Evolutionary conservation across 306 rosid species (phyloP).

Genomic region (Dryas alaskensis): DNA sequence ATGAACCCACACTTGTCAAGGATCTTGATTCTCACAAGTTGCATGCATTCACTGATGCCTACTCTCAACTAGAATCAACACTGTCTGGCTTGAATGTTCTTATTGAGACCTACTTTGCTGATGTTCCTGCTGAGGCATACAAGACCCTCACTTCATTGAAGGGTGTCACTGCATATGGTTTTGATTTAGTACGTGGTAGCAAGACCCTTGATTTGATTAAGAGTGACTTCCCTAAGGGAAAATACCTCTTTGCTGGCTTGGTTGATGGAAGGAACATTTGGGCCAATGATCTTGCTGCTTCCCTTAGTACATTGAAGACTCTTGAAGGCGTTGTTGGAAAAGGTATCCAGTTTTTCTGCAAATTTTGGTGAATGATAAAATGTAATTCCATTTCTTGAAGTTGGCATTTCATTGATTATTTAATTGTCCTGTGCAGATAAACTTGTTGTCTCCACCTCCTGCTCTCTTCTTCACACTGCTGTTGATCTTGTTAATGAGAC

Average conservation of each 20-base stretch:
- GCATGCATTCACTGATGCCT: slow-evolving; percentile 73
- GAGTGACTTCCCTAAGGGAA: slow-evolving; percentile 67
- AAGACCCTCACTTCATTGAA: slow-evolving; percentile 69
- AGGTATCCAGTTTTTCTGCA: slow-evolving; percentile 39
- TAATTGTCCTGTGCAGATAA: slow-evolving; percentile 42
- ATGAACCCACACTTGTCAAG: slow-evolving; percentile 81
- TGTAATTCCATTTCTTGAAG: slow-evolving; percentile 2
- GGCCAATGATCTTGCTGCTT: slow-evolving; percentile 81
- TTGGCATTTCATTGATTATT: neutral
- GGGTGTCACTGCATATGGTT: slow-evolving; percentile 73
- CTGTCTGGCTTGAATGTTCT: slow-evolving; percentile 72
- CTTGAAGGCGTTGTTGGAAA: slow-evolving; percentile 79
- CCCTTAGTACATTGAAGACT: slow-evolving; percentile 48
- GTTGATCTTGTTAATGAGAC: slow-evolving; percentile 88
- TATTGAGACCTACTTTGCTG: slow-evolving; percentile 86
- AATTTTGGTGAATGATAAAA: slow-evolving; percentile 15
- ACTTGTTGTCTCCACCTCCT: slow-evolving; percentile 83
- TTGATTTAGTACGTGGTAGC: slow-evolving; percentile 84
- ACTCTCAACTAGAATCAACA: slow-evolving; percentile 58
- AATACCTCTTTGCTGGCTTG: slow-evolving; percentile 81
- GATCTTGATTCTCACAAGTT: slow-evolving; percentile 79
- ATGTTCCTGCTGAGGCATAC: slow-evolving; percentile 75
- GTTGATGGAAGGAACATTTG: slow-evolving; percentile 98
- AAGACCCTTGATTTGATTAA: slow-evolving; percentile 68
- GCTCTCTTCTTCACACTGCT: slow-evolving; percentile 91